These are phyloP conservation scores for Pseudofabraea citricarpa DNA, from an alignment of 2,329 filamentous ascomycete genomes.

Conservation along the genomic window DNA sequence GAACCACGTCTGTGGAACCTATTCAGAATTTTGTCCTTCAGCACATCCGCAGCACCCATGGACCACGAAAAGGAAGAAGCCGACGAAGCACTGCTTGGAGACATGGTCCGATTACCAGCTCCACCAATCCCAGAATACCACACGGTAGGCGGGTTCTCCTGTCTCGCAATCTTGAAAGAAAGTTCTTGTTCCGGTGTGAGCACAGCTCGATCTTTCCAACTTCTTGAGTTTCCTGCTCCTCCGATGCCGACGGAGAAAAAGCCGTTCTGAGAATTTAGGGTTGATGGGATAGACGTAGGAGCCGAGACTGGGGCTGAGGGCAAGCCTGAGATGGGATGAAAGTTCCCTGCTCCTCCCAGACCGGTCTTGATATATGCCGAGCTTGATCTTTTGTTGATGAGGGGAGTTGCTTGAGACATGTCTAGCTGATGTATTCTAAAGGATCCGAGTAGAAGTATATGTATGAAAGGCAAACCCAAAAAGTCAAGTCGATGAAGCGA, in stretches of 20 bases:
- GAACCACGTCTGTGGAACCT: slow-evolving; percentile 1
- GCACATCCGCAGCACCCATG: slow-evolving; percentile 8
- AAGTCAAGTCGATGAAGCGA: too few species aligned
- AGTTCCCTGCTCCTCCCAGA: slow-evolving; percentile 17
- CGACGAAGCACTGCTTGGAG: neutral
- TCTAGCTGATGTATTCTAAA: too few species aligned
- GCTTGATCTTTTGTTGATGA: neutral
- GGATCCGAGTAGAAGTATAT: too few species aligned
- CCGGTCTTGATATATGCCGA: slow-evolving; percentile 11
- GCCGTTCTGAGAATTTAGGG: too few species aligned
- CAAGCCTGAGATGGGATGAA: slow-evolving; percentile 9
- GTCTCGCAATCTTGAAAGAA: neutral
- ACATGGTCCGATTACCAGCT: slow-evolving; percentile 13
- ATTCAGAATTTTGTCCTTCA: slow-evolving; percentile 5
- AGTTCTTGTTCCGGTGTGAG: neutral
- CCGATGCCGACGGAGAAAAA: neutral
- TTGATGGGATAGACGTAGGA: neutral
- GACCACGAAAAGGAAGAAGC: slow-evolving; percentile 2
- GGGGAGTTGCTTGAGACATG: neutral
- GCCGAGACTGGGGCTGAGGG: too few species aligned
- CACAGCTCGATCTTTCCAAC: neutral
- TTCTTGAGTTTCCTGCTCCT: neutral
- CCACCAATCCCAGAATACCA: slow-evolving; percentile 17
- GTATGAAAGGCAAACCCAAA: too few species aligned
- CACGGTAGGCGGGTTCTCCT: neutral